Evolutionary conservation across 2,329 filamentous ascomycete species (phyloP).

Genomic region (Venturia aucupariae): DNA sequence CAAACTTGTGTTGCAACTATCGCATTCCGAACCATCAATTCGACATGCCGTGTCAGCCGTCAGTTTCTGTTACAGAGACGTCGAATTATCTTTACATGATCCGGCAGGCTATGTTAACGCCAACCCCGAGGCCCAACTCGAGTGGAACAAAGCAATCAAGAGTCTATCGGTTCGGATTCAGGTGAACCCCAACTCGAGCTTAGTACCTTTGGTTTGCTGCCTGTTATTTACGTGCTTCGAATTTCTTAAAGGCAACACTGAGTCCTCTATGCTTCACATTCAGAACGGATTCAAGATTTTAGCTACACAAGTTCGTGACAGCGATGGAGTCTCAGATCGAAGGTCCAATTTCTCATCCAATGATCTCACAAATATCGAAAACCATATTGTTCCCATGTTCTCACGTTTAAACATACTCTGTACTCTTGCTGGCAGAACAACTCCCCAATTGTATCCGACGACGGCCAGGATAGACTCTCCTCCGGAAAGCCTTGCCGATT

Average conservation of each 20-base stretch:
- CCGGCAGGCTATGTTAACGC: background rate
- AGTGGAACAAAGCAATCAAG: background rate
- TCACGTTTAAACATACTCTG: background rate
- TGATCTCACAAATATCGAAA: background rate
- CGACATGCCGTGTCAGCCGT: no score
- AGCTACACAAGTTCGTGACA: background rate
- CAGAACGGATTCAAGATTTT: slow-evolving; percentile 11
- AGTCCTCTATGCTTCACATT: slow-evolving; percentile 6
- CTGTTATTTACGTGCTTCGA: slow-evolving; percentile 9
- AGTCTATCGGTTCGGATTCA: background rate
- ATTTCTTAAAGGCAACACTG: background rate
- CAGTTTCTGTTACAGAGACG: no score
- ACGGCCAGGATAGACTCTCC: background rate
- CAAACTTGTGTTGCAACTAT: slow-evolving; percentile 2
- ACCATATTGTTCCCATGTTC: slow-evolving; percentile 7
- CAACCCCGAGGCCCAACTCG: background rate
- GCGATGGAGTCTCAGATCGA: background rate
- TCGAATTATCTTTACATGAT: no score
- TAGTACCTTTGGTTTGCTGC: slow-evolving; percentile 9
- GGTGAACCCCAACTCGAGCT: slow-evolving; percentile 1
- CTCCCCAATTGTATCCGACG: background rate
- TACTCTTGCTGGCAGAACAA: background rate
- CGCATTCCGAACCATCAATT: no score
- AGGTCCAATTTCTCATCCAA: background rate
- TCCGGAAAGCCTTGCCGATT: background rate